Evolutionary conservation across 2,329 filamentous ascomycete genomes (phyloP).

Genomic region (Atkinsonella hypoxylon): DNA sequence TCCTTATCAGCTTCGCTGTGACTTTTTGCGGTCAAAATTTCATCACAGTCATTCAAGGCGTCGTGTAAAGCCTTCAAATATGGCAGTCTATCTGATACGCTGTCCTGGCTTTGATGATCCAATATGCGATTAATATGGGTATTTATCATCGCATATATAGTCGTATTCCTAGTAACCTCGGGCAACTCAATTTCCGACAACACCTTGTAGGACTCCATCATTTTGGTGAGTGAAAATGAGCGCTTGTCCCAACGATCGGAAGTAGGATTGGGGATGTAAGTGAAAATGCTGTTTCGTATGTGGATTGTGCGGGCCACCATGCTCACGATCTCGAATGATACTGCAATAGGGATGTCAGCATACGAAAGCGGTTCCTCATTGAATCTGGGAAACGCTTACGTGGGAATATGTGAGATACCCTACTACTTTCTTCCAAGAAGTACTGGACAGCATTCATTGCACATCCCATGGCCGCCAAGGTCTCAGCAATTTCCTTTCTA

Average conservation of each 20-base stretch:
- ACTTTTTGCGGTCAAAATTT: slow-evolving; percentile 26
- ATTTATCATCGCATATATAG: slow-evolving; percentile 15
- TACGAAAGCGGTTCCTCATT: too few species aligned
- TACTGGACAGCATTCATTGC: slow-evolving; percentile 37
- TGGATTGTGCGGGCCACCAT: slow-evolving; percentile 42
- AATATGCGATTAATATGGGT: slow-evolving; percentile 16
- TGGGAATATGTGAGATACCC: slow-evolving; percentile 38
- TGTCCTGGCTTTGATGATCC: slow-evolving; percentile 12
- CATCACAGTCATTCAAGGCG: slow-evolving; percentile 29
- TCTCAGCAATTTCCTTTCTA: slow-evolving; percentile 37
- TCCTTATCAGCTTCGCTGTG: not conserved
- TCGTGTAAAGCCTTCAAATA: slow-evolving; percentile 28
- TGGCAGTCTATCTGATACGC: slow-evolving; percentile 16
- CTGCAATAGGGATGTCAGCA: slow-evolving; percentile 16
- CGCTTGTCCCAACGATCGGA: slow-evolving; percentile 40
- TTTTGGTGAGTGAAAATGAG: slow-evolving; percentile 30
- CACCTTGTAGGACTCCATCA: slow-evolving; percentile 27
- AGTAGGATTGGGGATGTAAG: slow-evolving; percentile 45
- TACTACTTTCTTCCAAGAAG: slow-evolving; percentile 25
- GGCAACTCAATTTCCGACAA: slow-evolving; percentile 16
- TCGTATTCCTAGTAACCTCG: slow-evolving; percentile 9
- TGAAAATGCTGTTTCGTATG: slow-evolving; percentile 36
- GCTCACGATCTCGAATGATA: slow-evolving; percentile 46
- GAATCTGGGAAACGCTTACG: slow-evolving; percentile 18
- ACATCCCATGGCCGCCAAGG: slow-evolving; percentile 40